Evolutionary conservation across 2,329 filamentous ascomycete species (phyloP), one percentile per base, ranked within the genome.

Genomic region (Xylariaceae sp.): DNA sequence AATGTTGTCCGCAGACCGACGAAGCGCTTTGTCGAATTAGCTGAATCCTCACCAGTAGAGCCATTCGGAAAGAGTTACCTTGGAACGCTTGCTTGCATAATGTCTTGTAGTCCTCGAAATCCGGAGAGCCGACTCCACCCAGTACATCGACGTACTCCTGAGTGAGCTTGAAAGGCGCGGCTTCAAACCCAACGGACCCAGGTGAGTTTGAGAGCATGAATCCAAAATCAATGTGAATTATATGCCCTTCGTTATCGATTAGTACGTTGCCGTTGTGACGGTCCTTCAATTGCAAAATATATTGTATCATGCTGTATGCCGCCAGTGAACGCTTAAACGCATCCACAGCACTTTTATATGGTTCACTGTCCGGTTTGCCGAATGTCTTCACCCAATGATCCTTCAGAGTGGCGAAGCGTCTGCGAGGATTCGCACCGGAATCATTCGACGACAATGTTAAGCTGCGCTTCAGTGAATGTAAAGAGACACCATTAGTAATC

Each of bases 141-240:
- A 95, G 78, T 6, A 95, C 89, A 65, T 95, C 91, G 34, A 95
- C 87, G 70, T 95, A 95, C 69, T 95, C 91, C 63, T 92, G 86
- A 1, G 91, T 93, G 23, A 95, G 79, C 77, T 95, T 95, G 75
- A 95, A 95, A 1, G 91, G 91, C 4, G 91, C 91, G 12, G 91
- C 91, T 75, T 95, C 91, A 67, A 95, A 95, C 2, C 90, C 90
- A 70, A 95, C 90, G 7, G 87, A 89, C 0, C 91, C 91, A 0
- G 91, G 91, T 1, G 90, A 92, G 73, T 95, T 95, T 43, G 89
- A 93, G 29, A 95, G 79, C 89, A 95, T 94, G 72, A 95, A 95
- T 53, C 91, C 91, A 73, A 95, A 95, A 74, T 95, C 91, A 60
- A 95, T 95, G 71, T 95, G 91, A 59, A 95, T 87, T 54, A 94